Percentiles rank a stretch among this genome's conserved stretches.
These are phyloP conservation scores for Dictyostelium capitatum DNA, from an alignment of 78 protist genomes.

Conservation along the genomic window DNA sequence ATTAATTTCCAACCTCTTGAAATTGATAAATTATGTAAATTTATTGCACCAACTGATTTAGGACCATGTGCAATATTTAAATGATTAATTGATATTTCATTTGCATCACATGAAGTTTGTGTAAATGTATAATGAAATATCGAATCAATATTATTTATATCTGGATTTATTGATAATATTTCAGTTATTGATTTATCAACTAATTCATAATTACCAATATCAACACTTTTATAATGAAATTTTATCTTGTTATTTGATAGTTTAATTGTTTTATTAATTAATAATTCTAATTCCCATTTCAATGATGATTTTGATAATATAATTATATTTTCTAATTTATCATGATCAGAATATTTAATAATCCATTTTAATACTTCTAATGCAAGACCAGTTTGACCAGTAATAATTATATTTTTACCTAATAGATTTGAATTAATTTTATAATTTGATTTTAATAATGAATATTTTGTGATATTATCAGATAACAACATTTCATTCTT, in stretches of 20 bases:
- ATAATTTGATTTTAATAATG: slow-evolving; percentile 18
- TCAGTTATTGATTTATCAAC: not conserved
- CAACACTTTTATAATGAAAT: not conserved
- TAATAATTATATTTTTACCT: slow-evolving; percentile 2
- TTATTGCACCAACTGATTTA: not conserved
- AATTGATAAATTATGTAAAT: not conserved
- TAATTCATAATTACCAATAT: not conserved
- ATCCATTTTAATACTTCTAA: slow-evolving; percentile 13
- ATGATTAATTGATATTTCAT: not conserved
- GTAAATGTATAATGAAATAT: not conserved
- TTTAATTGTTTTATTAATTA: slow-evolving; percentile 12
- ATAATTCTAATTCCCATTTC: not conserved
- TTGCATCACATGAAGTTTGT: not conserved
- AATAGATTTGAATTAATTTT: not conserved
- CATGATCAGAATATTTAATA: not conserved
- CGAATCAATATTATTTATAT: not conserved
- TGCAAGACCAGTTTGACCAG: slow-evolving; percentile 9
- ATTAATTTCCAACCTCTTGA: not conserved
- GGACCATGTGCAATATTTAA: not conserved
- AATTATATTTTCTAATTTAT: not conserved
- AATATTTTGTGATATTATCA: not conserved
- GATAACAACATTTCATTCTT: not conserved
- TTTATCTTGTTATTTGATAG: not conserved
- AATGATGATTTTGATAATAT: not conserved
- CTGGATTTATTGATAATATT: not conserved